phyloP scores from a whole-genome alignment of 129 eudicot species.

The Kitagawia praeruptora region DNA sequence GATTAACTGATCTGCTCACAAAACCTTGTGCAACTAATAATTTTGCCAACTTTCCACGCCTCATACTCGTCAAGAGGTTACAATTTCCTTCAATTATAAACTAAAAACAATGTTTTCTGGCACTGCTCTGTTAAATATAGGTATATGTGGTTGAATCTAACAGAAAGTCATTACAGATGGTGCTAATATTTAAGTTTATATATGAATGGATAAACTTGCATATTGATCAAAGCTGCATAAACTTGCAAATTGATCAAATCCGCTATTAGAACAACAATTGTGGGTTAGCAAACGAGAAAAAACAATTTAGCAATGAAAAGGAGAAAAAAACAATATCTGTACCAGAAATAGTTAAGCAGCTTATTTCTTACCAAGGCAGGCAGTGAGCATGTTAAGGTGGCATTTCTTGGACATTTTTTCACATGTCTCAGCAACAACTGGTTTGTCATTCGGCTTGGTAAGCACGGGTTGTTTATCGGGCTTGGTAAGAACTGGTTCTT shows the following conservation, averaged over 20 bases:
- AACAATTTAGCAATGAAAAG: not conserved
- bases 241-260: not conserved
- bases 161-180: not conserved
- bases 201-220: not conserved
- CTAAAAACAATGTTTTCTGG: not conserved
- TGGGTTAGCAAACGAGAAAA: too few relatives aligned
- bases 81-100: not conserved
- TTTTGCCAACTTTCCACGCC: not conserved
- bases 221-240: not conserved
- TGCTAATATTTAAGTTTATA: not conserved
- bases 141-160: not conserved
- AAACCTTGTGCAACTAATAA: not conserved
- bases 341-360: not conserved
- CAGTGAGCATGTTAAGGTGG: constrained; percentile 28
- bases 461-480: not conserved
- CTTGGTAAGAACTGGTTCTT: not conserved
- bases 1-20: not conserved
- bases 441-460: not conserved
- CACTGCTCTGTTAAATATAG: not conserved
- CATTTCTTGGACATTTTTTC: constrained; percentile 28
- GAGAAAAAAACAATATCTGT: not conserved
- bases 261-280: not conserved
- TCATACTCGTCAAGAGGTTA: not conserved
- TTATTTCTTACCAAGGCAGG: constrained; percentile 26
- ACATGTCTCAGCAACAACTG: constrained; percentile 24